Evolutionary conservation across 352 stramenopile genomes (phyloP).

Genomic region (Globisporangium nunn): DNA sequence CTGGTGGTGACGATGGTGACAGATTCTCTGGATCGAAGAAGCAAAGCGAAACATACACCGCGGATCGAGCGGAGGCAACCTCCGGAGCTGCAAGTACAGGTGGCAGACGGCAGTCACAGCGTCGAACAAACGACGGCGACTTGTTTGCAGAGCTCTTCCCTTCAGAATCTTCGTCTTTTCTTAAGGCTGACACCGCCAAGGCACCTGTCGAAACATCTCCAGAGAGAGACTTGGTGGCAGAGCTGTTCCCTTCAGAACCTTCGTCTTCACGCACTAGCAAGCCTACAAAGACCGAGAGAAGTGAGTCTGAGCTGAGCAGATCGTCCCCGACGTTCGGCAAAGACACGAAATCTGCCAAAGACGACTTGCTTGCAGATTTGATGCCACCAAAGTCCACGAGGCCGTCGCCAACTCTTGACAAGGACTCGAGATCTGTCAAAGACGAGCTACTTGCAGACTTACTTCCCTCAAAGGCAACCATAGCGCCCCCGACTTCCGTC

Average conservation of each 20-base stretch:
- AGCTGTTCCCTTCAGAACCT: constrained; percentile 4
- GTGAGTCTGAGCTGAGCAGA: not conserved
- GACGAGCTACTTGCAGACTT: not conserved
- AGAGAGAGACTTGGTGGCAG: constrained; percentile 9
- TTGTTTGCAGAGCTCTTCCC: constrained; percentile 32
- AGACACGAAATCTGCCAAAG: not conserved
- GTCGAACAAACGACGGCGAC: constrained; percentile 21
- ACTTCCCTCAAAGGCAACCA: not conserved
- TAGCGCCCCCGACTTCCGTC: not conserved
- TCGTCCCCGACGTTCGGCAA: not conserved
- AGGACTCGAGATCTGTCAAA: not conserved
- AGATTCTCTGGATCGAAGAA: not conserved
- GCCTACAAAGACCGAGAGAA: not conserved
- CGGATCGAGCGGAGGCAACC: not conserved
- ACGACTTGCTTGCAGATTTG: not conserved
- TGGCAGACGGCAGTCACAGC: constrained; percentile 2
- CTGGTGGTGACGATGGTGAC: not conserved
- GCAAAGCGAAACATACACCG: not conserved
- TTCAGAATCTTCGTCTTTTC: constrained; percentile 3
- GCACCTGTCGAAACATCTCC: not conserved
- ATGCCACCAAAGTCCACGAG: not conserved
- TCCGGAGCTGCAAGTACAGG: not conserved
- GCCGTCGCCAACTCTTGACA: too few relatives aligned
- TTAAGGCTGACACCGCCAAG: not conserved
- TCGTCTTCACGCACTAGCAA: not conserved